These are phyloP conservation scores for Graphilbum fragrans DNA, from an alignment of 2,329 filamentous ascomycete genomes.

Conservation along the genomic window DNA sequence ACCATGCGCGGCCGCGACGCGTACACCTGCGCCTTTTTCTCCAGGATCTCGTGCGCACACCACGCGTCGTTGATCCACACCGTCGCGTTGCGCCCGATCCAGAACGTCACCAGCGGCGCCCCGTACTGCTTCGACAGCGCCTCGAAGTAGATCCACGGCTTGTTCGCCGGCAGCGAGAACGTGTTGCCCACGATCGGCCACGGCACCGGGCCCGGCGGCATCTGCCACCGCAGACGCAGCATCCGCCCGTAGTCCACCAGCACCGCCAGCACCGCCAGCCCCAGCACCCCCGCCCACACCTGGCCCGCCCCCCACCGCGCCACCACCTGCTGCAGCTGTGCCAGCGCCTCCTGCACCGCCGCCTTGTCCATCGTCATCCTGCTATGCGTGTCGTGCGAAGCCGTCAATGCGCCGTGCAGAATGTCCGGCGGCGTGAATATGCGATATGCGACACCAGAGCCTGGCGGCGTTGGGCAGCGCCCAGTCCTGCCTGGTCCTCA, in stretches of 20 bases:
- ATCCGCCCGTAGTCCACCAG: slow-evolving; percentile 33
- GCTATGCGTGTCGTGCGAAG: too few relatives aligned
- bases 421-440: too few relatives aligned
- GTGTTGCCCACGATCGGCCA: slow-evolving; percentile 44
- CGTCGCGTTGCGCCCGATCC: slow-evolving; percentile 37
- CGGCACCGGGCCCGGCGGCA: slow-evolving; percentile 42
- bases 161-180: slow-evolving; percentile 37
- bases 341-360: slow-evolving; percentile 9
- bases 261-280: slow-evolving; percentile 16
- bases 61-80: slow-evolving; percentile 36
- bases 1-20: slow-evolving; percentile 36
- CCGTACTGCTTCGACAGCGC: slow-evolving; percentile 35
- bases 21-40: slow-evolving; percentile 39
- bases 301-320: slow-evolving; percentile 8
- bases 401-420: background rate
- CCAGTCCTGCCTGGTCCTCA: too few relatives aligned
- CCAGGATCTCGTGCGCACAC: slow-evolving; percentile 40
- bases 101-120: slow-evolving; percentile 39
- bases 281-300: slow-evolving; percentile 12
- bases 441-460: too few relatives aligned
- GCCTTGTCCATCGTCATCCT: slow-evolving; percentile 16
- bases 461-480: too few relatives aligned
- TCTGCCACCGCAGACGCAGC: slow-evolving; percentile 33
- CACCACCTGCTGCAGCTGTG: slow-evolving; percentile 14
- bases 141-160: slow-evolving; percentile 48